These are phyloP conservation scores for Paecilomyces variotii DNA, from an alignment of 2,329 filamentous ascomycete species.

Conservation along the genomic window DNA sequence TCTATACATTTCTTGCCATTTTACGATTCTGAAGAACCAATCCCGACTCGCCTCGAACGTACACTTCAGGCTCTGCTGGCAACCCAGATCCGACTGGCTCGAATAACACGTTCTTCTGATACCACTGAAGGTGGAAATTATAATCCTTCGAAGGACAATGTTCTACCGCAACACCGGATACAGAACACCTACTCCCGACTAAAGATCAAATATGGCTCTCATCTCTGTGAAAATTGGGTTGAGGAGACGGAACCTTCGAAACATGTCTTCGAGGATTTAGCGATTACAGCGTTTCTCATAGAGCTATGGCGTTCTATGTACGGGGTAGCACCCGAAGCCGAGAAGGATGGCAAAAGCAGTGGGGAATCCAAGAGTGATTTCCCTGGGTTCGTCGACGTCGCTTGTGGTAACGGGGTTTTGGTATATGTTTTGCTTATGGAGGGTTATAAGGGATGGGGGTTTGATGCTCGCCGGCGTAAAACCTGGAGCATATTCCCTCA, in stretches of 20 bases:
- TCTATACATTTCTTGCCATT: slow-evolving; percentile 48
- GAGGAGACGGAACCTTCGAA: slow-evolving; percentile 83
- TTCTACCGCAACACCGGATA: slow-evolving; percentile 67
- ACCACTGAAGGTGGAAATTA: slow-evolving; percentile 48
- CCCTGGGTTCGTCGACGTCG: slow-evolving; percentile 90
- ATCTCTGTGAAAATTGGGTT: slow-evolving; percentile 67
- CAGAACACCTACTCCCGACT: slow-evolving; percentile 76
- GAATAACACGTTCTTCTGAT: slow-evolving; percentile 11
- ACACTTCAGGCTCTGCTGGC: slow-evolving; percentile 29
- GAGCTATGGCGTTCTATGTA: slow-evolving; percentile 91
- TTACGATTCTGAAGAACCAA: slow-evolving; percentile 20
- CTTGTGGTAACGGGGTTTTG: slow-evolving; percentile 88
- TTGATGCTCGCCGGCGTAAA: slow-evolving; percentile 78
- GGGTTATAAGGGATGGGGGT: slow-evolving; percentile 80
- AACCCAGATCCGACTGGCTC: slow-evolving; percentile 29
- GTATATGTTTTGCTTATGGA: slow-evolving; percentile 74
- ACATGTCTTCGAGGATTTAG: slow-evolving; percentile 90
- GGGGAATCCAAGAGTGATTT: slow-evolving; percentile 41
- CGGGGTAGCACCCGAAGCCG: slow-evolving; percentile 17
- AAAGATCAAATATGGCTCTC: slow-evolving; percentile 68
- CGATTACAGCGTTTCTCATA: slow-evolving; percentile 84
- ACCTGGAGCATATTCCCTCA: slow-evolving; percentile 69
- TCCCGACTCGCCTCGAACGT: slow-evolving; percentile 30
- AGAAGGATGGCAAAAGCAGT: slow-evolving; percentile 5
- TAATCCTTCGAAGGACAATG: slow-evolving; percentile 75